Evolutionary conservation across 495 filamentous ascomycete genomes (phyloP), one percentile per base, ranked within the genome.

Genomic region (Patellaria atrata): DNA sequence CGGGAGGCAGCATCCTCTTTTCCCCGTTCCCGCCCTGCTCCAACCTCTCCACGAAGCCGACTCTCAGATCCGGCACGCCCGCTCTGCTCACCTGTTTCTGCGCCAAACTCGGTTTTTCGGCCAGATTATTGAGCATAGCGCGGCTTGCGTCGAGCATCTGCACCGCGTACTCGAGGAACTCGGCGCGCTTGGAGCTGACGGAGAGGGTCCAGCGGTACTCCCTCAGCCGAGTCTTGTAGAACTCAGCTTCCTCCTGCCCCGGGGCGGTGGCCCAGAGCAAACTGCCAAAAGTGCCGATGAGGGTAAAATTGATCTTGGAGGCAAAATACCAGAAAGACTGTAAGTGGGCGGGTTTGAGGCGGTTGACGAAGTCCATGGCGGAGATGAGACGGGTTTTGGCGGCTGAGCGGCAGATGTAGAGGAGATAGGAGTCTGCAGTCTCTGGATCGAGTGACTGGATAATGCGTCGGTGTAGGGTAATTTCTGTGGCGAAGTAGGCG

Each of bases 121-220:
- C 48, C 21, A 59, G 37, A 25, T 55, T 53, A 27, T 39, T 43
- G 38, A 60, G 38, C 54, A 58, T 50, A 7, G 50, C 50, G 17
- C 47, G 40, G 23, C 33, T 43, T 14, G 52, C 52, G 39, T 84
- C 77, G 32, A 85, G 56, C 67, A 80, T 78, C 15, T 68, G 69
- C 55, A 83, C 73, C 14, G 80, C 81, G 47, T 78, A 75, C 34
- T 79, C 73, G 7, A 80, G 75, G 51, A 94, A 77, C 37, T 75
- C 70, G 17, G 85, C 85, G 24, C 77, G 75, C 48, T 84, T 82
- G 40, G 71, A 73, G 54, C 73, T 80, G 21, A 96, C 86, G 22
- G 74, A 76, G 40, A 97, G 61, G 1, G 87, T 94, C 89, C 89
- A 97, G 28, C 82, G 64, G 53, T 93, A 94, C 62, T 97, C 89